Conservation (phyloP, 495 filamentous ascomycete genomes). For the Neurospora sp. region DNA sequence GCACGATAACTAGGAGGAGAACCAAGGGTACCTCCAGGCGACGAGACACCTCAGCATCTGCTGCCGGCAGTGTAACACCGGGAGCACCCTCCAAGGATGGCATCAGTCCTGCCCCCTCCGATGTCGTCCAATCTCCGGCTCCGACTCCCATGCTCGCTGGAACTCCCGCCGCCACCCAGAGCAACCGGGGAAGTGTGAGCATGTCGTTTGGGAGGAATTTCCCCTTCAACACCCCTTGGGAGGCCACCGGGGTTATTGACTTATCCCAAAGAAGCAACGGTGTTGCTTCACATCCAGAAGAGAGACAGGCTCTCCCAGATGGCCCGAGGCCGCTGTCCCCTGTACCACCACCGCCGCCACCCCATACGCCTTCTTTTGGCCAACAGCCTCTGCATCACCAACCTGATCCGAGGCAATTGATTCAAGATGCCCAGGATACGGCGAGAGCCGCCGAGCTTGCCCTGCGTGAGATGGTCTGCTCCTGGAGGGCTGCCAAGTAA, state of each 20-base stretch:
- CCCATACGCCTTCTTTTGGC: conserved; percentile 19
- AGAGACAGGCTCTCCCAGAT: conserved; percentile 13
- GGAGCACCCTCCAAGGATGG: conserved; percentile 21
- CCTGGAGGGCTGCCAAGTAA: conserved; percentile 72
- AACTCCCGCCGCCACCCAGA: conserved; percentile 12
- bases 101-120: conserved; percentile 9
- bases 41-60: conserved; percentile 40
- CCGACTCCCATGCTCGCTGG: conserved; percentile 5
- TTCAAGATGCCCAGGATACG: conserved; percentile 56
- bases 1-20: conserved; percentile 74
- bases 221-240: conserved; percentile 52
- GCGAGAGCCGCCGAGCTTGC: conserved; percentile 75
- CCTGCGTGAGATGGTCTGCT: conserved; percentile 67
- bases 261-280: background rate
- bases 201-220: conserved; percentile 46
- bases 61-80: conserved; percentile 25
- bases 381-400: conserved; percentile 45
- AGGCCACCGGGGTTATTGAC: conserved; percentile 74
- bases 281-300: conserved; percentile 17
- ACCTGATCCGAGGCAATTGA: conserved; percentile 46
- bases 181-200: conserved; percentile 31
- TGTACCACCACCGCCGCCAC: background rate
- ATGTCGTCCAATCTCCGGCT: conserved; percentile 18
- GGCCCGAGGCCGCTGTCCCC: conserved; percentile 1
- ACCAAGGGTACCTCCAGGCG: conserved; percentile 49